Percentiles rank a stretch among this genome's conserved stretches.
Conservation (phyloP, 352 stramenopile genomes). For the Pythium chondricola region DNA sequence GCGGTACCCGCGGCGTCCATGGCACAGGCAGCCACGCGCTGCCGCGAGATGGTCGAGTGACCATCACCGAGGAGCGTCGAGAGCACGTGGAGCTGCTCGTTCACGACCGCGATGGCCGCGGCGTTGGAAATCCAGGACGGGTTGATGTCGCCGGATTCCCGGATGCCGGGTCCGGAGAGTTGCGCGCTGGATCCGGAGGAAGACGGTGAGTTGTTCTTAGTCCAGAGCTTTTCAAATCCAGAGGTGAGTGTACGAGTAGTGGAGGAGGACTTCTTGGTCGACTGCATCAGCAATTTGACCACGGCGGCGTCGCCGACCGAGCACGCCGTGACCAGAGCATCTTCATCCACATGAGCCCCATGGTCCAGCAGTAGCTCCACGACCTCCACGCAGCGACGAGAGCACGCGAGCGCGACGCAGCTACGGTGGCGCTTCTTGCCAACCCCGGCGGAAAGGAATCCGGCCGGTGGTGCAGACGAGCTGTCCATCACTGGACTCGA, state of each 20-base stretch:
- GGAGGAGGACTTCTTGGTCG: conserved; percentile 7
- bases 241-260: background rate
- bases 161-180: background rate
- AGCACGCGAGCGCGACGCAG: conserved; percentile 47
- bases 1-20: conserved; percentile 39
- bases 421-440: conserved; percentile 36
- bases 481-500: background rate
- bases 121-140: conserved; percentile 31
- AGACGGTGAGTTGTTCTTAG: background rate
- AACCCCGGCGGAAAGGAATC: background rate
- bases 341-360: conserved; percentile 52
- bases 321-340: conserved; percentile 40
- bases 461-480: background rate
- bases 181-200: background rate
- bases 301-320: conserved; percentile 36
- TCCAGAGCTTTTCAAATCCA: conserved; percentile 16
- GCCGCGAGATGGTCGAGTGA: conserved; percentile 21
- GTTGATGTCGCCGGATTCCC: conserved; percentile 28
- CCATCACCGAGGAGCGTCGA: conserved; percentile 45
- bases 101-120: conserved; percentile 36
- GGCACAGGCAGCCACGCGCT: conserved; percentile 32
- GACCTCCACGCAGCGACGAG: conserved; percentile 34
- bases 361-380: conserved; percentile 57
- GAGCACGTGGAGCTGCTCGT: conserved; percentile 37
- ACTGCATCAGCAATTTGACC: conserved; percentile 29